A percentile compares a stretch with the other conserved stretches of the same genome.
phyloP scores from a whole-genome alignment of 306 rosid species.

The Vigna reflexopilosa region DNA sequence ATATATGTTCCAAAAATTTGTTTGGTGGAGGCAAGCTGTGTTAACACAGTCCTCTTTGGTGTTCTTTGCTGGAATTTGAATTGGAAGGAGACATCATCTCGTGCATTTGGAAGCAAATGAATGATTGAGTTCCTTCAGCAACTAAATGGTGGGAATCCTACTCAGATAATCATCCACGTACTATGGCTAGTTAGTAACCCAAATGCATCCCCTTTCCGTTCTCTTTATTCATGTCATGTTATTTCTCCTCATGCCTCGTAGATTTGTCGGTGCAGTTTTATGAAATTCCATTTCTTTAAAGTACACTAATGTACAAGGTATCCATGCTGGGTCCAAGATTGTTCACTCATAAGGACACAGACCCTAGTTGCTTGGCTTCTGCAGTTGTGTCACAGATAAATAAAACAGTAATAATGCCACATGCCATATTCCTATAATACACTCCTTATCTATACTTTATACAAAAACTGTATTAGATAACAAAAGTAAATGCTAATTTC shows the following conservation, averaged over 20 bases:
- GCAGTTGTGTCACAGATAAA: conserved; percentile 6
- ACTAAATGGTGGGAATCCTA: conserved; percentile 64
- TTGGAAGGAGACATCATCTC: conserved; percentile 30
- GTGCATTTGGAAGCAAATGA: conserved; percentile 36
- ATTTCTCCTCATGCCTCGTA: conserved; percentile 8
- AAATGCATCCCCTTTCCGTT: conserved; percentile 46
- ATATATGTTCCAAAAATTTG: conserved; percentile 6
- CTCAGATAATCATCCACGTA: conserved; percentile 50
- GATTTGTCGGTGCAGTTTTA: conserved; percentile 19
- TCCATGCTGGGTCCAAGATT: conserved; percentile 15
- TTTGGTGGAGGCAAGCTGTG: conserved; percentile 26
- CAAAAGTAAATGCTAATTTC: background rate
- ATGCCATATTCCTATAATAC: background rate
- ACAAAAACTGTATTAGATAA: background rate
- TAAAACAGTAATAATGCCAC: conserved; percentile 1
- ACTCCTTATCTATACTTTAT: background rate
- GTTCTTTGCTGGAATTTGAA: conserved; percentile 43
- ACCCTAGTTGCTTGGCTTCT: conserved; percentile 4
- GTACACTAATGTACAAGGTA: conserved; percentile 24
- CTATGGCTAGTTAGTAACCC: conserved; percentile 7
- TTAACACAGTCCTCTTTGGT: conserved; percentile 29
- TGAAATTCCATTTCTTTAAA: background rate
- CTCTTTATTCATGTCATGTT: conserved; percentile 15
- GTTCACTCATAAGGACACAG: conserved; percentile 1
- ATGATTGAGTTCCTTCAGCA: conserved; percentile 56